phyloP scores from a whole-genome alignment of 306 rosid species.

The Rubus parviflorus region DNA sequence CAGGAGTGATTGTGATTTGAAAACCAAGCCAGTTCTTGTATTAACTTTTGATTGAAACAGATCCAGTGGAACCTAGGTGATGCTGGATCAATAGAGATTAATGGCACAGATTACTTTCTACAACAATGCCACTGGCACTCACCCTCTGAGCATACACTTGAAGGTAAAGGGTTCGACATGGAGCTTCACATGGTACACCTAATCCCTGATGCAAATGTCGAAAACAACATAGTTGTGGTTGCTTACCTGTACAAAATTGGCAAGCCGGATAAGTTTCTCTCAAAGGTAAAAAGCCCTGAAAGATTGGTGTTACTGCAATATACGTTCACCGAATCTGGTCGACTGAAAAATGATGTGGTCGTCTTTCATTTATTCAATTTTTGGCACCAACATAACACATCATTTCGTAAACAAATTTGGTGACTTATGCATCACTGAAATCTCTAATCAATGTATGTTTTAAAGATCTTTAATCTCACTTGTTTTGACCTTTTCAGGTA shows the following conservation, averaged over 20 bases:
- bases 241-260: constrained; percentile 33
- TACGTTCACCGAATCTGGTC: background rate
- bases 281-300: constrained; percentile 18
- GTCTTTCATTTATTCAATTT: background rate
- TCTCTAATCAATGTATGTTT: background rate
- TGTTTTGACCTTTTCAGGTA: constrained; percentile 11
- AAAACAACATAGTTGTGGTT: constrained; percentile 29
- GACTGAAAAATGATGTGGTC: background rate
- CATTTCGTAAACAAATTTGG: background rate
- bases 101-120: constrained; percentile 28
- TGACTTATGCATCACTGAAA: background rate
- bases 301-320: background rate
- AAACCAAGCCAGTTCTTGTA: background rate
- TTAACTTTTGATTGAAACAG: constrained; percentile 16
- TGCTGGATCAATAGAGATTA: constrained; percentile 39
- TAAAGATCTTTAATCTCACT: background rate
- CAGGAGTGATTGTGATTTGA: background rate
- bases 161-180: constrained; percentile 37
- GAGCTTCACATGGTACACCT: constrained; percentile 45
- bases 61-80: constrained; percentile 32
- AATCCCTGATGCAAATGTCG: background rate
- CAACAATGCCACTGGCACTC: constrained; percentile 44
- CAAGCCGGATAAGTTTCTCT: constrained; percentile 28
- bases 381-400: background rate
- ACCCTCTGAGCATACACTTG: constrained; percentile 44